phyloP scores from a whole-genome alignment of 345 rosid genomes.

The Eucalyptus marginata region DNA sequence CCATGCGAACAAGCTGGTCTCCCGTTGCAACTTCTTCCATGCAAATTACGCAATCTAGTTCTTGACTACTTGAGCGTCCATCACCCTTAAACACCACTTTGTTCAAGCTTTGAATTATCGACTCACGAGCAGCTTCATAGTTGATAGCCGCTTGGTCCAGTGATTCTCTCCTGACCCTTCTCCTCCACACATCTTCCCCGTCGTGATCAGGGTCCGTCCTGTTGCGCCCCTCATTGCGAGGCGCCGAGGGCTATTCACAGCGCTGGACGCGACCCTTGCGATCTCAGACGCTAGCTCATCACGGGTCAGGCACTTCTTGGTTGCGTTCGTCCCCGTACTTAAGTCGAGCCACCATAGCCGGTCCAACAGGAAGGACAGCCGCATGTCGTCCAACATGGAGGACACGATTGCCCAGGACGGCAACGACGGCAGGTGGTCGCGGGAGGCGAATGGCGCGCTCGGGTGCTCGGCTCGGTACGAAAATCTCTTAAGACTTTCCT shows the following conservation, averaged over 20 bases:
- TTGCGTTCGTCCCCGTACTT: neutral
- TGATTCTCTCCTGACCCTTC: neutral
- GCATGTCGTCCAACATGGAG: neutral
- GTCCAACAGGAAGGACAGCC: neutral
- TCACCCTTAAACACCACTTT: neutral
- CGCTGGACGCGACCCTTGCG: neutral
- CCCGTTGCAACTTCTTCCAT: neutral
- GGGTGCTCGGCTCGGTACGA: neutral
- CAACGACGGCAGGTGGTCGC: neutral
- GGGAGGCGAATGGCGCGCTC: neutral
- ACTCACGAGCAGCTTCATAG: neutral
- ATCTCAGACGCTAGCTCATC: neutral
- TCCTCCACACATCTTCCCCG: too few relatives aligned
- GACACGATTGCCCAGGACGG: neutral
- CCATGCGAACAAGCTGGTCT: neutral
- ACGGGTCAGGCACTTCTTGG: neutral
- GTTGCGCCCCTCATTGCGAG: neutral
- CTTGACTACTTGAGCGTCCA: neutral
- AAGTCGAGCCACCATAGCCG: neutral
- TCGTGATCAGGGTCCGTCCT: neutral
- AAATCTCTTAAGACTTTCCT: too few relatives aligned
- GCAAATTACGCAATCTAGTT: neutral
- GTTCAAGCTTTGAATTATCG: neutral
- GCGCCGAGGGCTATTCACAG: neutral
- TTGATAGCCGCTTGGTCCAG: neutral